Percentiles rank a stretch among this genome's conserved stretches.
These are phyloP conservation scores for Ceratobasidium sp. DNA, from an alignment of 1,284 basidiomycete species.

Conservation along the genomic window DNA sequence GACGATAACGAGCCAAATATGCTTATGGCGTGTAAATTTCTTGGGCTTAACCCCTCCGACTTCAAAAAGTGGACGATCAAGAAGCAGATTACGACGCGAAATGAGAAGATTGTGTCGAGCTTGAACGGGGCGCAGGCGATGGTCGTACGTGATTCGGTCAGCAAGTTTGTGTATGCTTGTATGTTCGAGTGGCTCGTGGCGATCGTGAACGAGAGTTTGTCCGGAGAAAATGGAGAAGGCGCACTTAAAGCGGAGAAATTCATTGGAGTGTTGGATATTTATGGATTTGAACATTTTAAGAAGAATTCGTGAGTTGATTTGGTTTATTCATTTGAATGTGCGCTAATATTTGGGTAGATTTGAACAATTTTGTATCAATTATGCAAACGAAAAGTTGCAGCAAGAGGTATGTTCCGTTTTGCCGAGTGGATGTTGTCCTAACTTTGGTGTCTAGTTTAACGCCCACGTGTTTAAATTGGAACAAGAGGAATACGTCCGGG, in stretches of 20 bases:
- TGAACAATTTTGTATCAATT: conserved; percentile 99
- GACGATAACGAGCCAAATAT: conserved; percentile 89
- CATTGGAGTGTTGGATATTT: conserved; percentile 99
- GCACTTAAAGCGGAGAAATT: conserved; percentile 93
- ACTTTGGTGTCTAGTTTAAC: too few relatives aligned
- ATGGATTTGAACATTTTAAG: conserved; percentile 97
- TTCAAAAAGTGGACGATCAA: conserved; percentile 93
- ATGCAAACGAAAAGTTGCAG: conserved; percentile 97
- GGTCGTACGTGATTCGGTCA: conserved; percentile 96
- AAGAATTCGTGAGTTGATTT: too few relatives aligned
- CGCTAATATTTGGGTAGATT: too few relatives aligned
- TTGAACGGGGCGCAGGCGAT: conserved; percentile 91
- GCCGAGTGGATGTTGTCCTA: too few relatives aligned
- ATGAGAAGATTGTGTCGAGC: conserved; percentile 94
- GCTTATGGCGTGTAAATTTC: conserved; percentile 92
- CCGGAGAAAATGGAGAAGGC: conserved; percentile 94
- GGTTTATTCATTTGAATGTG: too few relatives aligned
- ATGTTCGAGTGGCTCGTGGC: conserved; percentile 99
- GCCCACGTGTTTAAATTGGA: conserved; percentile 99
- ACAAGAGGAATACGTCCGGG: conserved; percentile 98
- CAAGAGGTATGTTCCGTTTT: too few relatives aligned
- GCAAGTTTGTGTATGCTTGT: conserved; percentile 99
- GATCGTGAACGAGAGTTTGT: conserved; percentile 98
- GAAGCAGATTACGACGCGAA: conserved; percentile 95
- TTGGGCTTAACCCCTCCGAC: conserved; percentile 94